Percentiles rank a stretch among this genome's conserved stretches.
These are phyloP conservation scores for Eucalyptus guilfoylei DNA, from an alignment of 345 rosid genomes.

Conservation along the genomic window DNA sequence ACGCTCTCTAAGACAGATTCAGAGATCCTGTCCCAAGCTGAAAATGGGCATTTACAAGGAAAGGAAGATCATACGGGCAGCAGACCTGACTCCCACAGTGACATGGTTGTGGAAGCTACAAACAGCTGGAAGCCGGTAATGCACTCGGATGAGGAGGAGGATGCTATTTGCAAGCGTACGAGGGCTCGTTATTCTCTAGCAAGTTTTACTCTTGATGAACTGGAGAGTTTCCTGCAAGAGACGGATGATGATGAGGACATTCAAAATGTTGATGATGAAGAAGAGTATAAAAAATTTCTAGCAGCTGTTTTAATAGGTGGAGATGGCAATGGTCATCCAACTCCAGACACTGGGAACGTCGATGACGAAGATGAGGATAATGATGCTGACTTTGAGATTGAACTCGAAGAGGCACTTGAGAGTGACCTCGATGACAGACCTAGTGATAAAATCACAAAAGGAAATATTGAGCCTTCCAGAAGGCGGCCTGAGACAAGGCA, in stretches of 20 bases:
- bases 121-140: not conserved
- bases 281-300: slow-evolving; percentile 84
- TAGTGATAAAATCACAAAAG: slow-evolving; percentile 17
- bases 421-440: slow-evolving; percentile 60
- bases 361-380: slow-evolving; percentile 87
- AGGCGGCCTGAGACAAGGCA: slow-evolving; percentile 77
- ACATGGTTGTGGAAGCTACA: not conserved
- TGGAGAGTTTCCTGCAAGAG: slow-evolving; percentile 91
- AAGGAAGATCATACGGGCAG: slow-evolving; percentile 3
- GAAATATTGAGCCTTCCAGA: slow-evolving; percentile 13
- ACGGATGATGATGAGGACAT: slow-evolving; percentile 87
- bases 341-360: slow-evolving; percentile 17
- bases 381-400: slow-evolving; percentile 89
- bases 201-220: slow-evolving; percentile 86
- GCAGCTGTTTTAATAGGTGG: slow-evolving; percentile 70
- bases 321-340: slow-evolving; percentile 30
- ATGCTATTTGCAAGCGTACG: slow-evolving; percentile 85
- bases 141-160: slow-evolving; percentile 33
- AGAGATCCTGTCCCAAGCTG: not conserved
- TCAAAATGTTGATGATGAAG: slow-evolving; percentile 82
- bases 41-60: not conserved
- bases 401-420: slow-evolving; percentile 86
- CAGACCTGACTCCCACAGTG: not conserved
- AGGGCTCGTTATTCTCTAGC: slow-evolving; percentile 83
- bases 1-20: slow-evolving; percentile 3